Conservation (phyloP, 2,329 filamentous ascomycete genomes). For the Neonectria magnoliae region DNA sequence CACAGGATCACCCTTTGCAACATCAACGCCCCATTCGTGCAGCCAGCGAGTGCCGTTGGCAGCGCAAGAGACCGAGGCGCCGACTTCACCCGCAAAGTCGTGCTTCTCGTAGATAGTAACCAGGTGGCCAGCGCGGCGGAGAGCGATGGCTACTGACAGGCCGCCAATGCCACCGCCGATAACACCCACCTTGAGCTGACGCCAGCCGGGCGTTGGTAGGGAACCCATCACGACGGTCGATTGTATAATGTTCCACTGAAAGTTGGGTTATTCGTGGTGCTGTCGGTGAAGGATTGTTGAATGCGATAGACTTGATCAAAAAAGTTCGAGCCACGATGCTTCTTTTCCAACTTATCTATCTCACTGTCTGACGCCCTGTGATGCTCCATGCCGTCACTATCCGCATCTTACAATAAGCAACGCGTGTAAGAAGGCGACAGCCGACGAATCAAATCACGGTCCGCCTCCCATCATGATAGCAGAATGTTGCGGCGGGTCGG, state of each 20-base stretch:
- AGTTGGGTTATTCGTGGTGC: neutral
- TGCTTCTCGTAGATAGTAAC: constrained; percentile 72
- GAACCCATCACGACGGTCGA: constrained; percentile 39
- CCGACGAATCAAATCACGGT: constrained; percentile 15
- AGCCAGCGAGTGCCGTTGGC: constrained; percentile 77
- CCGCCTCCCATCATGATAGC: constrained; percentile 10
- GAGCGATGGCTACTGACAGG: constrained; percentile 57
- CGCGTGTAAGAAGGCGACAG: neutral
- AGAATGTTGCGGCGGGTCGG: constrained; percentile 7
- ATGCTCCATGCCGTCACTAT: constrained; percentile 20
- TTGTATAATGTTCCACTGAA: constrained; percentile 3
- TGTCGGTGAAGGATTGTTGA: constrained; percentile 7
- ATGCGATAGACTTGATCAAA: neutral
- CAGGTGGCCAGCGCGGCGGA: constrained; percentile 57
- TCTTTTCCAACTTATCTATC: constrained; percentile 23
- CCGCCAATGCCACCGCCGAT: constrained; percentile 61
- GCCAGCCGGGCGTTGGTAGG: constrained; percentile 50
- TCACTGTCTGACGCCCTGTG: constrained; percentile 9
- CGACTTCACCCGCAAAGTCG: constrained; percentile 74
- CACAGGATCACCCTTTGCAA: constrained; percentile 72
- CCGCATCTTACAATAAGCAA: constrained; percentile 7
- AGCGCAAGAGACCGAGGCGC: constrained; percentile 73
- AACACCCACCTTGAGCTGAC: constrained; percentile 55
- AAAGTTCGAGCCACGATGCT: neutral
- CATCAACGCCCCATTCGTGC: constrained; percentile 73